Evolutionary conservation across 805 yeast genomes (phyloP), one percentile per base, ranked within the genome.

Genomic region (Candida odintsovae): DNA sequence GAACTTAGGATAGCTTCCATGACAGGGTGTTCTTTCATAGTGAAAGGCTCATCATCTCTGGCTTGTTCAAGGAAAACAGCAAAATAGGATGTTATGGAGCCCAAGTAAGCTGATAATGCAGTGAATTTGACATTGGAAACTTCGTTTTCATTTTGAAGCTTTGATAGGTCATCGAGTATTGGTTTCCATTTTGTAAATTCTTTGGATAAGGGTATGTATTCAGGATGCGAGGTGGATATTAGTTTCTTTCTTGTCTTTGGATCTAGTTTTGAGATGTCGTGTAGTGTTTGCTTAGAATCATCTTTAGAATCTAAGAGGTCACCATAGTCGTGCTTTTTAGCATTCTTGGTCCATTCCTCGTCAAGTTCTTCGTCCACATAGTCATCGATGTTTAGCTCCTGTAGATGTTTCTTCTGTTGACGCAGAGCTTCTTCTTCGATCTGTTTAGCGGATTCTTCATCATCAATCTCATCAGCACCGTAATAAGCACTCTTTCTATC

Each of bases 401-500:
- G 80, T 48, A 88, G 67, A 63, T 90, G 90, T 54, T 78, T 75
- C 69, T 85, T 86, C 67, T 90, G 97, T 54, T 88, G 81, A 59
- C 89, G 80, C 42, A 87, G 60, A 0, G 98, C 98, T 66, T 94
- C 97, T 56, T 80, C 82, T 48, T 92, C 94, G 67, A 90, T 82
- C 51, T 78, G 82, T 51, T 79, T 82, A 6, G 88, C 86, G 28
- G 80, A 82, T 45, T 81, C 95, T 28, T 83, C 92, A 52, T 86
- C 68, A 52, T 77, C 73, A 4, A 67, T 53, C 42, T 70, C 72
- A 60, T 62, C 77, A n/a, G 75, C 77, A 52, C 95, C 64, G 74
- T 87, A 54, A 68, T 70, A 71, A 43, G 69, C 69, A 31, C 61
- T 59, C 49, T 71, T 66, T 55, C 65, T 70, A 43, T 65, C 53